Percentiles rank a stretch among this genome's conserved stretches.
These are phyloP conservation scores for Eustoma russellianum DNA, from an alignment of 257 asterid species.

Conservation along the genomic window DNA sequence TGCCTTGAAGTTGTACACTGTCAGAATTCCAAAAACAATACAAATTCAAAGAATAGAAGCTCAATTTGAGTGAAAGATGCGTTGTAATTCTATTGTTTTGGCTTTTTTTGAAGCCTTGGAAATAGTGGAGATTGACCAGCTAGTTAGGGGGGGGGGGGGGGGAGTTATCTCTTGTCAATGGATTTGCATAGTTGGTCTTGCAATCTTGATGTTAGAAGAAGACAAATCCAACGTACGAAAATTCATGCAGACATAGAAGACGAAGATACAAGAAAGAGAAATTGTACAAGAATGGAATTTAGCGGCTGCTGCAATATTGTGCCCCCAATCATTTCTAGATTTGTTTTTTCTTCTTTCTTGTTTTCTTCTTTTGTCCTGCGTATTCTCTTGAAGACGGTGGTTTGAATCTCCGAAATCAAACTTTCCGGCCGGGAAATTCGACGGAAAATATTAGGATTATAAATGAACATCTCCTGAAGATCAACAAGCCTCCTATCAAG, in stretches of 20 bases:
- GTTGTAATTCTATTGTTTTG: constrained; percentile 13
- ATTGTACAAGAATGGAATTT: constrained; percentile 38
- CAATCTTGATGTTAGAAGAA: constrained; percentile 26
- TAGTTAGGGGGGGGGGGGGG: too few relatives aligned
- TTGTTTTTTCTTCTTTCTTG: constrained; percentile 44
- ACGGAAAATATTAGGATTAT: constrained; percentile 35
- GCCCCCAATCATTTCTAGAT: constrained; percentile 39
- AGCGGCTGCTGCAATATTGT: constrained; percentile 26
- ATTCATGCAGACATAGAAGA: constrained; percentile 15
- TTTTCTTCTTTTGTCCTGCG: constrained; percentile 41
- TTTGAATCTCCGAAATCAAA: constrained; percentile 33
- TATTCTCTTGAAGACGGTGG: constrained; percentile 17
- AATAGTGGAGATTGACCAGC: constrained; percentile 33
- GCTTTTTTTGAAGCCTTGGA: constrained; percentile 20
- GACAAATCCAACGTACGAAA: constrained; percentile 26
- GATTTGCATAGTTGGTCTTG: too few relatives aligned
- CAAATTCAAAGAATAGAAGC: constrained; percentile 27
- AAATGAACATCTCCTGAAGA: constrained; percentile 46
- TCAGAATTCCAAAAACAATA: constrained; percentile 29
- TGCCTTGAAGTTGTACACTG: constrained; percentile 46
- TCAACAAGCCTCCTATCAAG: constrained; percentile 68
- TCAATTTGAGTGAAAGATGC: constrained; percentile 5
- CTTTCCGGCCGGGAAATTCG: constrained; percentile 46
- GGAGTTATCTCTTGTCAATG: too few relatives aligned
- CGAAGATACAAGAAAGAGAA: constrained; percentile 7